Conservation (phyloP, 805 yeast species). For the Saturnispora quitensis region DNA sequence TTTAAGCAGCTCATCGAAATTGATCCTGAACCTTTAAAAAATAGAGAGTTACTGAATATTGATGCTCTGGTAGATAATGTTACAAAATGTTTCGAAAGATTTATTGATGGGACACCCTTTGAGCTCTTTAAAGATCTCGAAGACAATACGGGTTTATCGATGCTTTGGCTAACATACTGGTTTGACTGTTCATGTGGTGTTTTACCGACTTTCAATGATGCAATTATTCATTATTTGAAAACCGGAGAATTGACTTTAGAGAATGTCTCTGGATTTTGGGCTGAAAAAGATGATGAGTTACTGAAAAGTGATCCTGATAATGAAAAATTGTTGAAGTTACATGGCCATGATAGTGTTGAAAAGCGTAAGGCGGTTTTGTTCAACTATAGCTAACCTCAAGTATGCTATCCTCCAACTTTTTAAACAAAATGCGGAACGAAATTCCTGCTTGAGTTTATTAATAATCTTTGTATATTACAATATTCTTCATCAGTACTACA, state of each 20-base stretch:
- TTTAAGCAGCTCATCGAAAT: constrained; percentile 15
- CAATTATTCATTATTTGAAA: constrained; percentile 22
- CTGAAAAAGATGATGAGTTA: constrained; percentile 25
- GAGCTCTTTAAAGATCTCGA: constrained; percentile 23
- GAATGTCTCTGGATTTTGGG: constrained; percentile 26
- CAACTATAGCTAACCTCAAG: neutral
- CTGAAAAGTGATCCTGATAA: constrained; percentile 18
- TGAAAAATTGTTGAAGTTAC: constrained; percentile 20
- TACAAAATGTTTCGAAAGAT: constrained; percentile 19
- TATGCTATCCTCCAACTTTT: neutral
- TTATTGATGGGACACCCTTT: constrained; percentile 22
- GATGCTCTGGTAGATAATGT: constrained; percentile 18
- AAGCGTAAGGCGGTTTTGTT: constrained; percentile 26
- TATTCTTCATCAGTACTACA: neutral
- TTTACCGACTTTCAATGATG: constrained; percentile 23
- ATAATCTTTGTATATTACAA: neutral
- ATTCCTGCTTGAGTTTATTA: neutral
- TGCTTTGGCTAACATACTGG: constrained; percentile 28
- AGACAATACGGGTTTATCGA: constrained; percentile 23
- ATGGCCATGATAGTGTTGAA: constrained; percentile 25
- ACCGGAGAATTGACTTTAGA: constrained; percentile 23
- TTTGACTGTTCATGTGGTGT: constrained; percentile 29
- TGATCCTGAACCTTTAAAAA: constrained; percentile 25
- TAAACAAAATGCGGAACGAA: neutral
- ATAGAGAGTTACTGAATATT: constrained; percentile 18